Evolutionary conservation across 2,329 filamentous ascomycete genomes (phyloP), one percentile per base, ranked within the genome.

Genomic region (Alternaria sp.): DNA sequence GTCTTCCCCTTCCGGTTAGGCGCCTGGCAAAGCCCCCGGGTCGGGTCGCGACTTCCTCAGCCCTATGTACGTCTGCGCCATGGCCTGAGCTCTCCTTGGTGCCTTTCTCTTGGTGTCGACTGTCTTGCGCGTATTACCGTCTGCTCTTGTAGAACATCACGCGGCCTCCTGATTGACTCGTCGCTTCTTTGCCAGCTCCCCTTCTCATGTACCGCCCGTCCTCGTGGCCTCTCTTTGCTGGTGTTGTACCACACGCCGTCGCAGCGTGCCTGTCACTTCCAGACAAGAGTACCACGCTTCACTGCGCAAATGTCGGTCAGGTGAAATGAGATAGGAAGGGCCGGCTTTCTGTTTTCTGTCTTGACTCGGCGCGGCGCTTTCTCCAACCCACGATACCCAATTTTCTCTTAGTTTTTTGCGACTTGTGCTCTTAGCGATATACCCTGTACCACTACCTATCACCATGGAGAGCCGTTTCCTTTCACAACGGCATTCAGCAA

Each of bases 141-240:
- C 31, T 48, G 44, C 23, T 71, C 69, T 74, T 77, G 76, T 78
- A 76, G 70, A 73, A 77, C 75, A 70, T 71, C 68, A 68, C 69
- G 48, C 52, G 54, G 65, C 61, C 65, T 63, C 61, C 60, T 63
- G 67, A 62, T 67, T 67, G 64, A 63, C 59, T 58, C 62, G 39
- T 67, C 59, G 41, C 60, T 48, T 62, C 56, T 57, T 56, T 51
- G 58, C 57, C 50, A 51, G 33, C 41, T 56, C 53, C 51, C 53
- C 63, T 48, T 62, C 34, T 40, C 49, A 29, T 54, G 53, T 52
- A 45, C 40, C 51, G 53, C 31, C 66, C 31, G 45, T 36, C 64
- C 56, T 56, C 60, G 63, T 59, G 56, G 51, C 60, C 46, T 55
- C 64, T 65, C 56, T 55, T 62, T 45, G 55, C 62, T 58, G 60